Percentiles rank a stretch among this genome's conserved stretches.
phyloP scores from a whole-genome alignment of 108 stramenopile species.

The Discostella stelligeroides region DNA sequence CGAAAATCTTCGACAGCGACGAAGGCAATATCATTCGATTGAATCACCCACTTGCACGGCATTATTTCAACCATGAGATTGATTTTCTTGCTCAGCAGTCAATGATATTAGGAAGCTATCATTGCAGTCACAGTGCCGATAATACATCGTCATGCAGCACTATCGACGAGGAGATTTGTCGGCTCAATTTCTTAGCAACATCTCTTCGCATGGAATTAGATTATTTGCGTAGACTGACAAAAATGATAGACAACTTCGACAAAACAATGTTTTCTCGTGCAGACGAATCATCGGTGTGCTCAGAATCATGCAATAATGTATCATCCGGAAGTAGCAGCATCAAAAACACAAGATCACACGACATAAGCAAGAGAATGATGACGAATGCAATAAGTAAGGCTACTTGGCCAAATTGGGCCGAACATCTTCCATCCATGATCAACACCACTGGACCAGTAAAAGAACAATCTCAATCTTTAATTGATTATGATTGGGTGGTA shows the following conservation, averaged over 20 bases:
- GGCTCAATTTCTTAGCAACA: constrained; percentile 7
- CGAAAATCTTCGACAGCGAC: neutral
- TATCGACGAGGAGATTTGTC: constrained; percentile 6
- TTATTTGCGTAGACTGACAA: constrained; percentile 12
- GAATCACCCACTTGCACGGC: constrained; percentile 7
- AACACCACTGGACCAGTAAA: neutral
- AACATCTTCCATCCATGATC: too few relatives aligned
- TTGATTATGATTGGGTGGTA: constrained; percentile 1
- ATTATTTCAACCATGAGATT: constrained; percentile 18
- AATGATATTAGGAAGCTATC: constrained; percentile 18
- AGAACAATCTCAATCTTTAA: neutral
- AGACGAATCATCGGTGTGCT: neutral
- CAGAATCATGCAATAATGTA: constrained; percentile 3
- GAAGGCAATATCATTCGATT: neutral
- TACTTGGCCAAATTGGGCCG: constrained; percentile 5
- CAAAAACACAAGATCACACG: neutral
- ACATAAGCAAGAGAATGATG: neutral
- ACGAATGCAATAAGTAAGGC: neutral
- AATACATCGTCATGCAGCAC: neutral
- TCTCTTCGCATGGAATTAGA: constrained; percentile 16
- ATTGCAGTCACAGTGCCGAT: constrained; percentile 1
- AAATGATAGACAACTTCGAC: constrained; percentile 1
- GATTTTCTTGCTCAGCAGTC: constrained; percentile 16
- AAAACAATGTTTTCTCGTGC: neutral
- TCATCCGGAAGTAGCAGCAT: neutral